phyloP scores from a whole-genome alignment of 2,329 filamentous ascomycete species.

The Cryphonectria naterciae region DNA sequence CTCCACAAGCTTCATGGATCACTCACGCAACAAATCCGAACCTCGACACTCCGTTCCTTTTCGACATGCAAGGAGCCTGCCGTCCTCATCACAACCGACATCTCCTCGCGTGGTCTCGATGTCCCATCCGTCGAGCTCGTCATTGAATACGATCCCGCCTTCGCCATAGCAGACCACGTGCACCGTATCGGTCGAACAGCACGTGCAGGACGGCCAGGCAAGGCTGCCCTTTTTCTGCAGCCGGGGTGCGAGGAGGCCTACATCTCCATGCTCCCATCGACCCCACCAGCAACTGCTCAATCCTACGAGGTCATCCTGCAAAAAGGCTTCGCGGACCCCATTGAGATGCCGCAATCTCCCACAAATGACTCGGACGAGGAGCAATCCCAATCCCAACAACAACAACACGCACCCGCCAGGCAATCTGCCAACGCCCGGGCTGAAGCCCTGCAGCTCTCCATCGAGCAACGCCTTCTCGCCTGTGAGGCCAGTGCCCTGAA shows the following conservation, averaged over 20 bases:
- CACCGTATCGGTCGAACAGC: slow-evolving; percentile 95
- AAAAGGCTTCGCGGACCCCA: slow-evolving; percentile 64
- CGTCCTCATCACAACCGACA: slow-evolving; percentile 90
- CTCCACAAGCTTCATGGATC: slow-evolving; percentile 91
- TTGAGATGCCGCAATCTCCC: slow-evolving; percentile 60
- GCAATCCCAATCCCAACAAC: slow-evolving; percentile 39
- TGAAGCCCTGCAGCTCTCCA: slow-evolving; percentile 61
- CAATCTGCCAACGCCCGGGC: slow-evolving; percentile 50
- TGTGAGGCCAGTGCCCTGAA: slow-evolving; percentile 26
- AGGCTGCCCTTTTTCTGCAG: slow-evolving; percentile 85
- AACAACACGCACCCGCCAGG: slow-evolving; percentile 47
- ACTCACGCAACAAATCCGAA: slow-evolving; percentile 83
- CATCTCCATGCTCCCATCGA: slow-evolving; percentile 68
- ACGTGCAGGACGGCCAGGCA: slow-evolving; percentile 84
- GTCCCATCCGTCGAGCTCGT: slow-evolving; percentile 94
- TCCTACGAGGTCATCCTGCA: slow-evolving; percentile 62
- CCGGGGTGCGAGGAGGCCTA: slow-evolving; percentile 94
- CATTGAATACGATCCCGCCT: slow-evolving; percentile 94
- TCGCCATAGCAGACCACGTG: slow-evolving; percentile 89
- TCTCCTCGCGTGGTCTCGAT: slow-evolving; percentile 93
- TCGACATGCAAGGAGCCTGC: slow-evolving; percentile 73
- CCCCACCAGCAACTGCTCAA: slow-evolving; percentile 53
- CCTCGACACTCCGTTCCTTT: slow-evolving; percentile 82
- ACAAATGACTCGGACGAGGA: slow-evolving; percentile 68
- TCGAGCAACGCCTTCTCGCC: slow-evolving; percentile 61